These are phyloP conservation scores for Sphenostylis stenocarpa DNA, from an alignment of 306 rosid species.

Conservation along the genomic window DNA sequence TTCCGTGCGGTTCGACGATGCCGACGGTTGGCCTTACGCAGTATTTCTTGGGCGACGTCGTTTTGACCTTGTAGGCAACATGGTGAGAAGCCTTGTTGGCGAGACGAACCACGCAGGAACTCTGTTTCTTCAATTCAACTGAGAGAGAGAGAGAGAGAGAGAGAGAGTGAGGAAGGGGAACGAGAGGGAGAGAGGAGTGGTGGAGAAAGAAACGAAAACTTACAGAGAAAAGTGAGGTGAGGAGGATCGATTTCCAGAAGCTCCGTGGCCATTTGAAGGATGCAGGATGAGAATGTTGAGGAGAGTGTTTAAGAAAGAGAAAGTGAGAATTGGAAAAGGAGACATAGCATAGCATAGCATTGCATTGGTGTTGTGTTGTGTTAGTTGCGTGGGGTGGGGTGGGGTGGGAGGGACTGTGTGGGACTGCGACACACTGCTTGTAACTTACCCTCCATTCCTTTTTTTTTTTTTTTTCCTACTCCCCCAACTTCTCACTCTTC, in stretches of 20 bases:
- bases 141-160: not conserved
- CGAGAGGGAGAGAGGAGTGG: no score
- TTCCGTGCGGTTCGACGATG: slow-evolving; percentile 58
- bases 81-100: slow-evolving; percentile 53
- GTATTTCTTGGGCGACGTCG: slow-evolving; percentile 83
- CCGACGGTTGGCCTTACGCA: slow-evolving; percentile 81
- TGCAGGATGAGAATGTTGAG: not conserved
- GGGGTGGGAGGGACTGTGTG: not conserved
- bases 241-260: slow-evolving; percentile 68
- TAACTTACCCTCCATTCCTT: not conserved
- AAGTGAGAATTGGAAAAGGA: not conserved
- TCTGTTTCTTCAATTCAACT: slow-evolving; percentile 82
- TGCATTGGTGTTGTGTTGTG: not conserved
- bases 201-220: not conserved
- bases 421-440: slow-evolving; percentile 15
- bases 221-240: slow-evolving; percentile 67
- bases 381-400: not conserved
- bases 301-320: not conserved
- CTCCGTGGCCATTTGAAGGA: slow-evolving; percentile 46
- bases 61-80: slow-evolving; percentile 78
- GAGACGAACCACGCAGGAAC: slow-evolving; percentile 69
- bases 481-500: no score
- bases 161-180: not conserved
- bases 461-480: no score
- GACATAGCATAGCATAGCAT: no score